Evolutionary conservation across 805 yeast genomes (phyloP).

Genomic region (Ogataea trehaloabstinens): DNA sequence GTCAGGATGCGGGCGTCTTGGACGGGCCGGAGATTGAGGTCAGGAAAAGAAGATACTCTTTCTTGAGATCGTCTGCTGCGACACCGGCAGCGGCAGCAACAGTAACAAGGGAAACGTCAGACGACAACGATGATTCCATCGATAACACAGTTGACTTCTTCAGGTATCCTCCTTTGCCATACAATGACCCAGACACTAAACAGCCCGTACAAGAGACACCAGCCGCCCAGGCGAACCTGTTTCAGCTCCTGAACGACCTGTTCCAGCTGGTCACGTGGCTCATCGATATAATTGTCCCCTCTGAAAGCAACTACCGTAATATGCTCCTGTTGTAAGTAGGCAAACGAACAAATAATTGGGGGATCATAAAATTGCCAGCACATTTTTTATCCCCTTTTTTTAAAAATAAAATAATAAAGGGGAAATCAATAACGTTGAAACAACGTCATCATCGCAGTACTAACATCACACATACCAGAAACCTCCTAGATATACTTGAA

Average conservation of each 20-base stretch:
- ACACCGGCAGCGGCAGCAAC: conserved; percentile 1
- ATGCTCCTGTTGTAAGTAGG: conserved; percentile 23
- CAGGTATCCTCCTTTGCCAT: conserved; percentile 10
- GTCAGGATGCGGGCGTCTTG: neutral
- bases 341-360: no score
- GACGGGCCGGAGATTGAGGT: neutral
- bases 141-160: conserved; percentile 18
- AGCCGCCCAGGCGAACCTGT: conserved; percentile 10
- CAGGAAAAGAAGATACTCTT: conserved; percentile 1
- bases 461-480: conserved; percentile 7
- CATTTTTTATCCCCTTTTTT: conserved; percentile 4
- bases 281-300: conserved; percentile 21
- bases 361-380: neutral
- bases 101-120: neutral
- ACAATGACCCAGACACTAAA: conserved; percentile 2
- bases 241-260: conserved; percentile 16
- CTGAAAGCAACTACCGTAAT: conserved; percentile 21
- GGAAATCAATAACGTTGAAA: neutral
- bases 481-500: conserved; percentile 17
- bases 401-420: neutral
- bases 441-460: neutral
- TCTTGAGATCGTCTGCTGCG: neutral
- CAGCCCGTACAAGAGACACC: no score
- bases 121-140: conserved; percentile 3
- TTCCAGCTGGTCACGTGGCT: conserved; percentile 18